Percentiles rank a stretch among this genome's conserved stretches.
Evolutionary conservation across 2,329 filamentous ascomycete genomes (phyloP).

Genomic region (Hymenoscyphus infarciens): DNA sequence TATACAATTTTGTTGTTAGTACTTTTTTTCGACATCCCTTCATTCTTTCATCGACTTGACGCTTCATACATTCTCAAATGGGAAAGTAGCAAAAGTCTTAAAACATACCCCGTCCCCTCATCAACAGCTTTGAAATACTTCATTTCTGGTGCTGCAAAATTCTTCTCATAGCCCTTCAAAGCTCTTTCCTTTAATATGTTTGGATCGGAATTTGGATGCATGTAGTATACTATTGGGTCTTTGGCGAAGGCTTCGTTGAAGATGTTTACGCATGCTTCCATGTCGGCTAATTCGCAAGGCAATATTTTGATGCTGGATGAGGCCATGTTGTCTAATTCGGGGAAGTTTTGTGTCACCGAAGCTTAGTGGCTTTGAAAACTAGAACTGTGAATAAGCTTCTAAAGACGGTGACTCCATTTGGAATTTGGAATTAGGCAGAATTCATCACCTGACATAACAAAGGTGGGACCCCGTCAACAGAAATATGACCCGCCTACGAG

Average conservation of each 20-base stretch:
- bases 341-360: background rate
- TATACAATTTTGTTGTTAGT: background rate
- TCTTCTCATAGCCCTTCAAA: background rate
- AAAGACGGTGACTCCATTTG: background rate
- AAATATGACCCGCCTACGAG: too few species aligned
- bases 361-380: background rate
- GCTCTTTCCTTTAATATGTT: background rate
- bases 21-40: background rate
- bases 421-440: background rate
- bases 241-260: background rate
- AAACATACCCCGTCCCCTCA: background rate
- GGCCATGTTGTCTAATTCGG: background rate
- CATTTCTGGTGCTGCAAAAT: background rate
- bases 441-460: background rate
- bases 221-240: background rate
- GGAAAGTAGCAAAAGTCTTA: background rate
- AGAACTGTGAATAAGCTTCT: too few species aligned
- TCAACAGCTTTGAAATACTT: background rate
- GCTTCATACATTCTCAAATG: too few species aligned
- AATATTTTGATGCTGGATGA: background rate
- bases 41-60: too few species aligned
- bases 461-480: background rate
- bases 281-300: background rate
- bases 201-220: background rate
- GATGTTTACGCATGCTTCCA: background rate